Percentiles rank a stretch among this genome's conserved stretches.
phyloP scores from a whole-genome alignment of 2,329 filamentous ascomycete genomes.

The Penicillium polonicum region DNA sequence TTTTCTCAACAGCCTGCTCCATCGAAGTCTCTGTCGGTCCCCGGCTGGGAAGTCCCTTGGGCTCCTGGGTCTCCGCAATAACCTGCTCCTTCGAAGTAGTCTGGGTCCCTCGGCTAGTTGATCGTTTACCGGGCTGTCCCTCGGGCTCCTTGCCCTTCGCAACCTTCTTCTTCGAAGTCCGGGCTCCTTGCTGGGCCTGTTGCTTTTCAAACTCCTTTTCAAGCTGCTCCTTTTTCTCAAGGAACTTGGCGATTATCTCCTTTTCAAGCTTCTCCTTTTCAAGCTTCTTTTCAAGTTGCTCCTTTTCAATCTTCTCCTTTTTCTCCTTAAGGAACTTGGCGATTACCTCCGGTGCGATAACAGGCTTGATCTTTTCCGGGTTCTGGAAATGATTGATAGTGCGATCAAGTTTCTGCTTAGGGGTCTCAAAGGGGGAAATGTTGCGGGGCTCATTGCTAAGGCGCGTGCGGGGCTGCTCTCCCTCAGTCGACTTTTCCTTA shows the following conservation, averaged over 20 bases:
- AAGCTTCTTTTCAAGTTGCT: background rate
- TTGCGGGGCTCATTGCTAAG: background rate
- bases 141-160: background rate
- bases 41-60: background rate
- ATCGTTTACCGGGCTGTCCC: background rate
- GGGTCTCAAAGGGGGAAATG: background rate
- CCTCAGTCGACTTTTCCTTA: background rate
- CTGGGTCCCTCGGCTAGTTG: too few species aligned
- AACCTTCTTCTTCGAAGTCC: background rate
- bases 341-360: background rate
- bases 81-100: background rate
- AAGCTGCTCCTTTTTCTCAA: background rate
- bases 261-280: background rate
- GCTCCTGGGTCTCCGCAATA: background rate
- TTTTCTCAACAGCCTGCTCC: background rate
- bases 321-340: background rate
- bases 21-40: too few species aligned
- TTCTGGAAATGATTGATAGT: background rate
- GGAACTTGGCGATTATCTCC: background rate
- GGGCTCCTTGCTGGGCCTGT: background rate
- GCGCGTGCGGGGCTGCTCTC: background rate
- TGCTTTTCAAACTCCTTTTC: background rate
- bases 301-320: background rate
- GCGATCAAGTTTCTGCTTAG: background rate
- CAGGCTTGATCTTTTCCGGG: background rate